Evolutionary conservation across 1,139 yeast species (phyloP).

Genomic region (Diutina scorzettiae): DNA sequence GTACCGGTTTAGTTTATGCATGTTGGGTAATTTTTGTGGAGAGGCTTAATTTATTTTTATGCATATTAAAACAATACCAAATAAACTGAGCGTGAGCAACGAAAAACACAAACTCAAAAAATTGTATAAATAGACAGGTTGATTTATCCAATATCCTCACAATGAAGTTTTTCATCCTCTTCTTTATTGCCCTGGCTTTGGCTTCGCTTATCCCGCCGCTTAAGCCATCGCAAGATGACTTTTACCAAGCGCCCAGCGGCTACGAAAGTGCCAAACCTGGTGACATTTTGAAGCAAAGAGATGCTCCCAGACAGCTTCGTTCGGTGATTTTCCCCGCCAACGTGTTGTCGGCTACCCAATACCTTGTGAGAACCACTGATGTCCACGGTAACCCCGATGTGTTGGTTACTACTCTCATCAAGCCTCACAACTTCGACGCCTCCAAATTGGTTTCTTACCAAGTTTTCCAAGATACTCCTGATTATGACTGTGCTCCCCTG

Average conservation of each 20-base stretch:
- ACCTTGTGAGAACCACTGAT: conserved; percentile 9
- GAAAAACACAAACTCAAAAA: too few species aligned
- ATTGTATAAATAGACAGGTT: too few species aligned
- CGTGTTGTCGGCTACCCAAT: conserved; percentile 8
- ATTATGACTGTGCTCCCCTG: conserved; percentile 9
- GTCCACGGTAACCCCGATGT: conserved; percentile 8
- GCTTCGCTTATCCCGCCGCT: not conserved
- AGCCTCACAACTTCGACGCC: conserved; percentile 10
- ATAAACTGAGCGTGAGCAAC: too few species aligned
- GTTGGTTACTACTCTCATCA: conserved; percentile 9
- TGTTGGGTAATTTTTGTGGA: too few species aligned
- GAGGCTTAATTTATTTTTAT: too few species aligned
- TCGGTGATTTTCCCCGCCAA: not conserved
- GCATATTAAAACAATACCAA: too few species aligned
- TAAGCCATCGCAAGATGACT: not conserved
- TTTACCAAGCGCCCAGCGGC: not conserved
- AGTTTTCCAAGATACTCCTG: conserved; percentile 9
- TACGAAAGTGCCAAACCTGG: not conserved
- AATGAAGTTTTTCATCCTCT: too few species aligned
- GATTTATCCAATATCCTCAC: too few species aligned
- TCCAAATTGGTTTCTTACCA: conserved; percentile 9
- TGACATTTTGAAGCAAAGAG: not conserved
- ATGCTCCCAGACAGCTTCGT: not conserved
- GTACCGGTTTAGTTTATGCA: too few species aligned
- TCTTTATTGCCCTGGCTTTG: not conserved